A percentile compares a stretch with the other conserved stretches of the same genome.
Evolutionary conservation across 306 rosid species (phyloP).

Genomic region (Malus sieversii): DNA sequence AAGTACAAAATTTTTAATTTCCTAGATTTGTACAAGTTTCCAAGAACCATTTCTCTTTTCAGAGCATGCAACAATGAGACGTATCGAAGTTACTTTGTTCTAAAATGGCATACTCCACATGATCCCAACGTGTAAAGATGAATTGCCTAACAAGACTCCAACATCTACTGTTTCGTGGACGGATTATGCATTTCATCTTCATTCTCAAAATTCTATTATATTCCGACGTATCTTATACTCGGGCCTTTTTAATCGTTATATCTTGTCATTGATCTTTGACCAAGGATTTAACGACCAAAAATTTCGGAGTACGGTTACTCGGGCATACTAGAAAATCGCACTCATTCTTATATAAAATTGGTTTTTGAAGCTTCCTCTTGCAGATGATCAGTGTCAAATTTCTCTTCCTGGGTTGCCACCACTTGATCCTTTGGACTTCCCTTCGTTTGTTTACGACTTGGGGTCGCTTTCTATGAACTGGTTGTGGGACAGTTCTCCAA

Average conservation of each 20-base stretch:
- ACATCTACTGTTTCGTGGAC: not conserved
- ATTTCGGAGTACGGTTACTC: too few relatives aligned
- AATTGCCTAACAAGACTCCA: not conserved
- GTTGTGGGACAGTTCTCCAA: constrained; percentile 41
- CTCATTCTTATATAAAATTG: not conserved
- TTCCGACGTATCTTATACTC: too few relatives aligned
- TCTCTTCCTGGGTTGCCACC: constrained; percentile 38
- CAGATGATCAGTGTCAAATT: constrained; percentile 17
- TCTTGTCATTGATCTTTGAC: too few relatives aligned
- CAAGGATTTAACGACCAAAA: too few relatives aligned
- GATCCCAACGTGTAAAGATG: not conserved
- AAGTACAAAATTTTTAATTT: not conserved
- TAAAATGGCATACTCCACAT: not conserved
- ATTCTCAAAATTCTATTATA: not conserved
- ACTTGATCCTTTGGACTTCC: constrained; percentile 40
- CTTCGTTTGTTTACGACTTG: constrained; percentile 30
- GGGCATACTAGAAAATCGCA: too few relatives aligned
- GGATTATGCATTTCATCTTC: not conserved
- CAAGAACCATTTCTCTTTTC: not conserved
- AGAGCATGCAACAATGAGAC: not conserved
- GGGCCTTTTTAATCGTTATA: too few relatives aligned
- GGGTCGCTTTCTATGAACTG: constrained; percentile 29
- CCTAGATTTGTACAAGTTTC: not conserved
- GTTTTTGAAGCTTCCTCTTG: constrained; percentile 15
- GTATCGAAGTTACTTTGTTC: not conserved